A percentile compares a stretch with the other conserved stretches of the same genome.
Evolutionary conservation across 129 eudicot genomes (phyloP).

Genomic region (Heracleum sosnowskyi): DNA sequence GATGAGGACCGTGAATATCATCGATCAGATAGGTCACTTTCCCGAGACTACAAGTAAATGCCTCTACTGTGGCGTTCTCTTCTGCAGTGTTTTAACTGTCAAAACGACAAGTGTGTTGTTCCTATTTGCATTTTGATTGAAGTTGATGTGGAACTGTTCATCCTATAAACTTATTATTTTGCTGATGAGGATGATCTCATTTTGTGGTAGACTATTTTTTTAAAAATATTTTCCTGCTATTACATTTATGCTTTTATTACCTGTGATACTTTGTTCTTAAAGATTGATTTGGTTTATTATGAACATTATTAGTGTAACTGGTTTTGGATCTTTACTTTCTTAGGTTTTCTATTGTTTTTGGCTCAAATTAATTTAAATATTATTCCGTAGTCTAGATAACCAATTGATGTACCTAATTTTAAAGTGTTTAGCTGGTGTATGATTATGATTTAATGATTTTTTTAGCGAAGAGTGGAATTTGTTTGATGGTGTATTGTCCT

Average conservation of each 20-base stretch:
- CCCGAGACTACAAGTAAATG: constrained; percentile 20
- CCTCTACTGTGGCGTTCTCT: neutral
- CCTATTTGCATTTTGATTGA: neutral
- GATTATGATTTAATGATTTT: too few species aligned
- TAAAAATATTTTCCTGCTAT: neutral
- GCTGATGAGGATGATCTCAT: neutral
- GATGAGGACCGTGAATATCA: constrained; percentile 61
- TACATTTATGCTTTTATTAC: neutral
- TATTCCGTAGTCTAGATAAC: neutral
- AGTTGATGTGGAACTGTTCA: neutral
- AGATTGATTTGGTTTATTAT: neutral
- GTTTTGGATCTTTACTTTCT: neutral
- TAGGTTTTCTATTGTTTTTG: neutral
- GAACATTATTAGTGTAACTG: neutral
- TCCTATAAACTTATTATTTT: neutral
- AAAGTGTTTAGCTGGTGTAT: neutral
- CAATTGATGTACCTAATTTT: too few species aligned
- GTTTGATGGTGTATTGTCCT: neutral
- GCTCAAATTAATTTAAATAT: too few species aligned
- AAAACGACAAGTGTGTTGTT: neutral
- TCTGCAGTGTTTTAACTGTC: neutral
- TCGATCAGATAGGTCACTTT: constrained; percentile 50
- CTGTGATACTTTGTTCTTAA: neutral
- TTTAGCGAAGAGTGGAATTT: too few species aligned
- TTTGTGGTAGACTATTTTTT: neutral